phyloP scores from a whole-genome alignment of 2,329 filamentous ascomycete species.

The Cladosporium sp. region DNA sequence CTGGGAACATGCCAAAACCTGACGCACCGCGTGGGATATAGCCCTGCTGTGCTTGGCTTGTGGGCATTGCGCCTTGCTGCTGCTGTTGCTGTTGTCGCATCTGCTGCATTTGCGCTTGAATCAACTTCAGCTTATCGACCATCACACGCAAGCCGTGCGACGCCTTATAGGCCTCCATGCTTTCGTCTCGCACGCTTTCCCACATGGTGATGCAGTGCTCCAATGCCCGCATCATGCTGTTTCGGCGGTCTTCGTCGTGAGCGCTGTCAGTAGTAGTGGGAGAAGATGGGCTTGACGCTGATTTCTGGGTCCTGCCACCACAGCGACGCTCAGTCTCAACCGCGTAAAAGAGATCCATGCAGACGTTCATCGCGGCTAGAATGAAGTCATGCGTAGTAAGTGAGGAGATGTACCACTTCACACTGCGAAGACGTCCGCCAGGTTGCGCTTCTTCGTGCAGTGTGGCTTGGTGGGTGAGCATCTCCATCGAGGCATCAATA shows the following conservation, averaged over 20 bases:
- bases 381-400: constrained; percentile 82
- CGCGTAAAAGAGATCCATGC: constrained; percentile 74
- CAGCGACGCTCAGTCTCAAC: constrained; percentile 41
- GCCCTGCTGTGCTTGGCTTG: background rate
- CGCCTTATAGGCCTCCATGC: constrained; percentile 88
- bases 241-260: constrained; percentile 48
- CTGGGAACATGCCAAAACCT: constrained; percentile 30
- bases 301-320: constrained; percentile 16
- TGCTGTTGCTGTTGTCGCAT: constrained; percentile 15
- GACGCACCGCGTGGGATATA: constrained; percentile 1
- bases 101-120: constrained; percentile 26
- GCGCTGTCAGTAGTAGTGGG: constrained; percentile 30
- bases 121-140: constrained; percentile 67
- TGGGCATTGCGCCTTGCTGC: background rate
- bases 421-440: constrained; percentile 65
- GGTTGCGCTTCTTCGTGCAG: constrained; percentile 71
- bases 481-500: constrained; percentile 79
- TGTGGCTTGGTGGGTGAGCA: constrained; percentile 71
- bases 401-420: constrained; percentile 75
- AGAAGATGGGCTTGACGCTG: constrained; percentile 1
- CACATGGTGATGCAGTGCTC: constrained; percentile 74
- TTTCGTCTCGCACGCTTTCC: constrained; percentile 70
- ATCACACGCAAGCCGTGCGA: constrained; percentile 76
- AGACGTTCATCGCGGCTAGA: constrained; percentile 78
- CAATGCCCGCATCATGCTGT: constrained; percentile 72